Evolutionary conservation across 2,329 filamentous ascomycete genomes (phyloP), one percentile per base, ranked within the genome.

Genomic region (Botryotinia convoluta): DNA sequence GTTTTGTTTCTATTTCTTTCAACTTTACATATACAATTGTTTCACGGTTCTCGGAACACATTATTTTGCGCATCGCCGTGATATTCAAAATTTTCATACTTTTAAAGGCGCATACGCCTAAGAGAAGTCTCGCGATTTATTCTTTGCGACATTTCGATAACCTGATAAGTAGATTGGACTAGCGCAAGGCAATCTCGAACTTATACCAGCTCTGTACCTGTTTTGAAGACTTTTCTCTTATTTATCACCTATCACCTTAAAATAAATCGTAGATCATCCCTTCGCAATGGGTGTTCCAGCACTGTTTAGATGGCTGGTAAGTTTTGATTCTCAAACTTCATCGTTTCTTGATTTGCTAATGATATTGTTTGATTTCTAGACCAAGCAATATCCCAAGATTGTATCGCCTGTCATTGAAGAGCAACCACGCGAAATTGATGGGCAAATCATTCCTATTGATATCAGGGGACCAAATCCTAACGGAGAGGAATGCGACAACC

Each of bases 331-430:
- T 48, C 48, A 26, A 29, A 18, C 29, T 42, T 44, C 22, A 44
- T 32, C 7, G 22, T 16, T 54, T 57, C n/a, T 35, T n/a, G 45
- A 29, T 48, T 54, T 71, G 39, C 69, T 74, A 29, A 71, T 60
- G 29, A 57, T 57, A 22, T 22, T 45, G 20, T 62, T n/a, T 7
- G 32, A 57, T 45, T 72, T 72, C 22, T 63, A 42, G 72, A 95
- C 94, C 91, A 98, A 74, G 97, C 94, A 93, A 82, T 98, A 98
- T 81, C 96, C 96, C 74, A 98, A 98, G 85, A 99, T 98, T 81
- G 93, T 98, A 77, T 96, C 93, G 16, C 89, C 92, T 10, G 96
- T 99, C 72, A 88, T 95, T 73, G 96, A 99, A 85, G 93, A 98
- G 76, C 87, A 90, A 77, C 92, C 95, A 16, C 86, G 92, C 72